Base-by-base conservation (phyloP, 495 filamentous ascomycete species). In the Lindgomyces ingoldianus region DNA sequence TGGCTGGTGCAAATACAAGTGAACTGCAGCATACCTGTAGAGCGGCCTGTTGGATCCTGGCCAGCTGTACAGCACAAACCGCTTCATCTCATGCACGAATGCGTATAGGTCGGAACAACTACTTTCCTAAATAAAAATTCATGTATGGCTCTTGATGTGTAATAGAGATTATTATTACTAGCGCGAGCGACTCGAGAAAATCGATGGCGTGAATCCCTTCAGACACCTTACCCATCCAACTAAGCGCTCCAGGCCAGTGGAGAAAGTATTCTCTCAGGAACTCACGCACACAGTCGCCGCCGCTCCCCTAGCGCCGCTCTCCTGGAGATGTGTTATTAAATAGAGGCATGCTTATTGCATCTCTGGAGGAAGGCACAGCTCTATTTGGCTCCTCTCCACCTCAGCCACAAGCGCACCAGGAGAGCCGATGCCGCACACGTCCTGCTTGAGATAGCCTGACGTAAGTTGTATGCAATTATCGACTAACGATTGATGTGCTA, bases 1-100 rank as follows among this genome's bases (percentile, higher is more conserved):
- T 26, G 11, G 27, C 29, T 10, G 72, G 76, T 22, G 65, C 59
- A 51, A 78, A 79, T 10, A 74, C 14, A 19, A 78, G 72, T 16
- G 73, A 68, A 19, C 6, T 8, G n/a, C 18, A 47, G n/a, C 14
- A 39, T 6, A 39, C 6, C 14, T 39, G 33, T 6, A 39, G 33
- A 14, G 33, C 6, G 14, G 33, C 33, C 33, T 6, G 6, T 14
- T 39, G 6, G 14, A 39, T 39, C 33, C 33, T 14, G 33, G 14
- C 6, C 33, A 14, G 14, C 6, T 6, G 33, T 39, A 6, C 6
- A 39, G 33, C 6, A 39, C 14, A 14, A 39, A 39, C 6, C 33
- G 33, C 33, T 39, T 39, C 6, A 14, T 14, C 6, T 39, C 33
- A 14, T 14, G 33, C 6, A 39, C 14, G 14, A 39, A 39, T 39